Evolutionary conservation across 495 filamentous ascomycete species (phyloP).

Genomic region (Cladorrhinum samala): DNA sequence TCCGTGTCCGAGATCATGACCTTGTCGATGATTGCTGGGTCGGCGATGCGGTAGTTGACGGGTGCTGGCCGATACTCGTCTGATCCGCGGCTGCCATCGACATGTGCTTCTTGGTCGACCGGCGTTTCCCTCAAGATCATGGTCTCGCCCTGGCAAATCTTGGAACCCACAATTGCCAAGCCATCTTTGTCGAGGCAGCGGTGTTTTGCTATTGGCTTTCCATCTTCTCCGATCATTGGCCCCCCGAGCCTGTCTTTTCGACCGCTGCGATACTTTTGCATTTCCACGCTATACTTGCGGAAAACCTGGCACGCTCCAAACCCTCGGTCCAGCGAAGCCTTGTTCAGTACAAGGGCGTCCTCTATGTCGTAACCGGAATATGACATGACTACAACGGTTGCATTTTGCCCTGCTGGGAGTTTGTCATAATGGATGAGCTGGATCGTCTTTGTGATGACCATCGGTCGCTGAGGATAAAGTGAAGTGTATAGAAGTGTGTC

Average conservation of each 20-base stretch:
- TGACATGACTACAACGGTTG: conserved; percentile 96
- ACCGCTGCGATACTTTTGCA: conserved; percentile 77
- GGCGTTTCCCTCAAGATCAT: conserved; percentile 86
- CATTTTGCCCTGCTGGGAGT: conserved; percentile 92
- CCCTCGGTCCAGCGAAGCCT: conserved; percentile 85
- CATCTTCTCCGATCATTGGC: conserved; percentile 50
- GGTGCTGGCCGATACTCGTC: conserved; percentile 61
- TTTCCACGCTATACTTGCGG: conserved; percentile 71
- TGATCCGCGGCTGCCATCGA: conserved; percentile 56
- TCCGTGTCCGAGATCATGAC: conserved; percentile 87
- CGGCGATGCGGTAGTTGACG: conserved; percentile 74
- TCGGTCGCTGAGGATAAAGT: conserved; percentile 95
- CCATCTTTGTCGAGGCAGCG: conserved; percentile 71
- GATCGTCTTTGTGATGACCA: conserved; percentile 95
- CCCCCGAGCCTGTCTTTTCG: conserved; percentile 65
- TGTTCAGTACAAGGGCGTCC: conserved; percentile 94
- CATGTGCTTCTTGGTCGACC: conserved; percentile 59
- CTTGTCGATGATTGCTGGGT: conserved; percentile 87
- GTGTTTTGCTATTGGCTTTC: conserved; percentile 60
- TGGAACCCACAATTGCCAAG: conserved; percentile 72
- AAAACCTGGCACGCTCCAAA: conserved; percentile 97
- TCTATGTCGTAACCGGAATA: conserved; percentile 99
- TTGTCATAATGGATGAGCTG: conserved; percentile 97
- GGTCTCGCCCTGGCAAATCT: conserved; percentile 65
- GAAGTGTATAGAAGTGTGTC: conserved; percentile 93